These are phyloP conservation scores for Pseudogymnoascus sp. DNA, from an alignment of 2,329 filamentous ascomycete genomes.

Conservation along the genomic window DNA sequence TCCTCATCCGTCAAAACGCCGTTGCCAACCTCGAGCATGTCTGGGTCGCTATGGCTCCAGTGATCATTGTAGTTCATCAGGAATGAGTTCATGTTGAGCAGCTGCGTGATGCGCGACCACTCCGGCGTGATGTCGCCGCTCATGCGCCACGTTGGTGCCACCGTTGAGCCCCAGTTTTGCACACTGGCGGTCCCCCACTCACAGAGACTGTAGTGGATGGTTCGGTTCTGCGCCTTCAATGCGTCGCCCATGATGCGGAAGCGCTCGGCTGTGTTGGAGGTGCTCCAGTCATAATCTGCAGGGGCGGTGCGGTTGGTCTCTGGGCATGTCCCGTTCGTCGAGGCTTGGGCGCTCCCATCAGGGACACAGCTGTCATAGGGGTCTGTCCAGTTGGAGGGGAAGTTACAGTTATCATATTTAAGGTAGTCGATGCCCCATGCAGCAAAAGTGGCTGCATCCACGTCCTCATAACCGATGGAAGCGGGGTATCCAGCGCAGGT, in stretches of 20 bases:
- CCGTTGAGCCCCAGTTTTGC: constrained; percentile 40
- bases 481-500: constrained; percentile 38
- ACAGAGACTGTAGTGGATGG: constrained; percentile 45
- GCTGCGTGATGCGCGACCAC: constrained; percentile 27
- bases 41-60: constrained; percentile 27
- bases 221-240: constrained; percentile 34
- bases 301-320: constrained; percentile 32
- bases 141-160: constrained; percentile 41
- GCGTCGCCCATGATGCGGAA: constrained; percentile 46
- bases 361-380: constrained; percentile 33
- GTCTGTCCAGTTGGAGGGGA: constrained; percentile 32
- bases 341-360: constrained; percentile 27
- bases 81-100: constrained; percentile 32
- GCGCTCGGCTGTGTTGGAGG: constrained; percentile 38
- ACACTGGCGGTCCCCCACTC: constrained; percentile 46
- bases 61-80: constrained; percentile 29
- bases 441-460: constrained; percentile 50
- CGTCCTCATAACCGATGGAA: constrained; percentile 45
- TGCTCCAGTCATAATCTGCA: constrained; percentile 41
- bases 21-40: constrained; percentile 21
- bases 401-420: constrained; percentile 50
- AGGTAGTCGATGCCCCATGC: constrained; percentile 52
- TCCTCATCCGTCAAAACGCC: constrained; percentile 17
- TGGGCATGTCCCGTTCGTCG: constrained; percentile 35
- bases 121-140: constrained; percentile 34